Evolutionary conservation across 2,329 filamentous ascomycete species (phyloP), one percentile per base, ranked within the genome.

Genomic region (Cladosporium sp.): DNA sequence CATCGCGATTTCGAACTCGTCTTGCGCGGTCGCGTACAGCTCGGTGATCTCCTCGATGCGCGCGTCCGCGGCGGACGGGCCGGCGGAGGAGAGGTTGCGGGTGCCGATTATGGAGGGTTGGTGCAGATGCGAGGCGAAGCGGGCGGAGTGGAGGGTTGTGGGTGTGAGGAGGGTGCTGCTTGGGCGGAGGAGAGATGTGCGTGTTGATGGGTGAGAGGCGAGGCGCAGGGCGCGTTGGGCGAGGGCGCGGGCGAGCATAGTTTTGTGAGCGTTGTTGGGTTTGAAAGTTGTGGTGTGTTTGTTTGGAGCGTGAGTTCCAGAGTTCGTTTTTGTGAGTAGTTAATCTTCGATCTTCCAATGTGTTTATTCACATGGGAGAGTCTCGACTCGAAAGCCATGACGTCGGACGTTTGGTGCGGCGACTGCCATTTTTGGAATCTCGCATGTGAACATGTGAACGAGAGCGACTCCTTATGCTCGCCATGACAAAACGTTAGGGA

Each of bases 1-100:
- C 64, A 78, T 76, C 33, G 82, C 82, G 35, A 83, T 83, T 65
- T 85, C 82, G 70, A 84, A 84, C 73, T 78, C 77, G 62, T 78
- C 76, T 65, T 73, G 74, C 7, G 77, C 76, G n/a, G 76, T 78
- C 21, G 74, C 72, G 67, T 75, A 80, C 40, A 79, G 71, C 65
- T 80, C 78, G n/a, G 76, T 77, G 60, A 80, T 78, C 52, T 79
- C 77, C 49, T 80, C 78, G 64, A 80, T 78, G 53, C 74, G 76
- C 63, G 76, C 74, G 63, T 80, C 77, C 11, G 76, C 77, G 5
- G 67, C 49, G 5, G 72, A 72, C 64, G 76, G 76, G 55, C 50
- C 56, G 40, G 55, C 33, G 58, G 65, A 66, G 23, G 67, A 71
- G 18, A 69, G 73, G 57, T 73, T 69, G 69, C 71, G 72, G 65